A percentile compares a stretch with the other conserved stretches of the same genome.
phyloP scores from a whole-genome alignment of 2,329 filamentous ascomycete genomes.

The Xylaria sp. region DNA sequence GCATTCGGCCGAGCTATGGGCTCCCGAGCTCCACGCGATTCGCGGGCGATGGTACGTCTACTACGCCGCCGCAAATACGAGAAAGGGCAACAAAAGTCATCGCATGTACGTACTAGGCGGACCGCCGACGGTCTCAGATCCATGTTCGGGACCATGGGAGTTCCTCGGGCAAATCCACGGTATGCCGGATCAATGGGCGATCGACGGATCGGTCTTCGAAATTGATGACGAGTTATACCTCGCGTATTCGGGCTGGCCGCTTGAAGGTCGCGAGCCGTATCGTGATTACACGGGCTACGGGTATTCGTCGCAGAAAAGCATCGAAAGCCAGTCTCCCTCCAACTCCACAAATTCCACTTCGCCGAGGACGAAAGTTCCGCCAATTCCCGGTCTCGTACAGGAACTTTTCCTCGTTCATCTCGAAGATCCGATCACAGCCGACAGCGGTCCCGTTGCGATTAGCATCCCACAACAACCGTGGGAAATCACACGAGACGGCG shows the following conservation, averaged over 20 bases:
- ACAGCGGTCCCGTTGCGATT: constrained; percentile 21
- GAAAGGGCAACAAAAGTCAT: constrained; percentile 30
- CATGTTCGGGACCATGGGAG: constrained; percentile 29
- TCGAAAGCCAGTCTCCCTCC: background rate
- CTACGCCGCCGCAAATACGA: constrained; percentile 29
- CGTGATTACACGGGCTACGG: background rate
- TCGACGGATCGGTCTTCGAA: constrained; percentile 32
- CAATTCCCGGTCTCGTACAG: constrained; percentile 27
- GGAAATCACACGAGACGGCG: constrained; percentile 30
- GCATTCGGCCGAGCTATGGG: constrained; percentile 32
- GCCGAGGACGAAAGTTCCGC: background rate
- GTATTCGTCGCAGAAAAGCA: background rate
- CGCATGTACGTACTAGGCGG: constrained; percentile 33
- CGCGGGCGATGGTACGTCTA: constrained; percentile 33
- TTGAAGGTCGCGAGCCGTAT: constrained; percentile 14
- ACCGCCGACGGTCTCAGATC: constrained; percentile 25
- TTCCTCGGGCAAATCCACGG: constrained; percentile 29
- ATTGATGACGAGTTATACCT: constrained; percentile 27
- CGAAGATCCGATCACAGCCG: constrained; percentile 24
- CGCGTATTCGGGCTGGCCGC: constrained; percentile 33
- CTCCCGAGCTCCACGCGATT: constrained; percentile 31
- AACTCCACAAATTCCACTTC: background rate
- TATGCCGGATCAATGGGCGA: constrained; percentile 32
- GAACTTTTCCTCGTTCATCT: constrained; percentile 30
- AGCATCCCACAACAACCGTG: constrained; percentile 26